phyloP scores from a whole-genome alignment of 2,329 filamentous ascomycete genomes.

The Beauveria sp. region DNA sequence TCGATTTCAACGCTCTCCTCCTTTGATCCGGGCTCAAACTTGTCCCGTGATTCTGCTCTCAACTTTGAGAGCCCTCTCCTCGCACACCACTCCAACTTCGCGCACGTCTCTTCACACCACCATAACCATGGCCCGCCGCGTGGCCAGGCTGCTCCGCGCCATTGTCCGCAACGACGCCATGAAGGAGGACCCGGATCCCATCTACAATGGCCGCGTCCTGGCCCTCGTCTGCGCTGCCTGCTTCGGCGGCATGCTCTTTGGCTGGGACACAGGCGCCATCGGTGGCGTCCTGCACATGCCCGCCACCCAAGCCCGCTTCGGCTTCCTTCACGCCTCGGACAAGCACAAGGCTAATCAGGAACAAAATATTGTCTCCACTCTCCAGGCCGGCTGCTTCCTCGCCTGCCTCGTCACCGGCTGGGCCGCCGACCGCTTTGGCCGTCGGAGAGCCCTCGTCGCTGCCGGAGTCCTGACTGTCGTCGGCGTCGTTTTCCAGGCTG shows the following conservation, averaged over 20 bases:
- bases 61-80: no score
- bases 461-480: conserved; percentile 50
- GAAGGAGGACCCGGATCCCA: conserved; percentile 56
- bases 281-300: conserved; percentile 58
- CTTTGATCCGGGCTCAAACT: neutral
- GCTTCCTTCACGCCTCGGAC: conserved; percentile 22
- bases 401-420: conserved; percentile 52
- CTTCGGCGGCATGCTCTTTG: conserved; percentile 54
- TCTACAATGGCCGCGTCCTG: conserved; percentile 64
- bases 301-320: conserved; percentile 42
- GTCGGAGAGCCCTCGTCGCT: conserved; percentile 46
- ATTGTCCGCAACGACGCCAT: conserved; percentile 66
- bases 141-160: conserved; percentile 39
- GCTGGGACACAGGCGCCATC: conserved; percentile 55
- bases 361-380: conserved; percentile 62
- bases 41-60: no score
- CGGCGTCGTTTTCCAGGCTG: conserved; percentile 58
- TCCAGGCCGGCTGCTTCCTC: conserved; percentile 62
- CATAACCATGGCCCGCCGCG: conserved; percentile 30
- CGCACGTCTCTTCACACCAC: neutral
- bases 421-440: conserved; percentile 47
- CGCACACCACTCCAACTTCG: neutral
- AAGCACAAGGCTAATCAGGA: conserved; percentile 43
- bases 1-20: neutral
- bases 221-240: conserved; percentile 56